phyloP scores from a whole-genome alignment of 441 rosid genomes.

The Adansonia rubrostipa region DNA sequence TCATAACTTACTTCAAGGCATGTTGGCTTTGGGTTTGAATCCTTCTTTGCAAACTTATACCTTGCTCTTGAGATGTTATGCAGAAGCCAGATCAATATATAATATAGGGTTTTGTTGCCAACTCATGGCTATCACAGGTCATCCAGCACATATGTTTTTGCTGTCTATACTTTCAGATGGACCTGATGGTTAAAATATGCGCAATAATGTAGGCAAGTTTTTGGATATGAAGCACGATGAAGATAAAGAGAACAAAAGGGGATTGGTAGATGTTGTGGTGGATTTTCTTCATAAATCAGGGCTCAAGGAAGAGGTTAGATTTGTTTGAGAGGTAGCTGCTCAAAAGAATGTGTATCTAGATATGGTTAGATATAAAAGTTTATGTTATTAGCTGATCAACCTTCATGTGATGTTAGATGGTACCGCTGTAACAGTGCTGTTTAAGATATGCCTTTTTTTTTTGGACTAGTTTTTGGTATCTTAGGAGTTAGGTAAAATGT shows the following conservation, averaged over 20 bases:
- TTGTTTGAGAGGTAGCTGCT: slow-evolving; percentile 89
- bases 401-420: slow-evolving; percentile 97
- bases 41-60: slow-evolving; percentile 90
- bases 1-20: slow-evolving; percentile 65
- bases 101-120: slow-evolving; percentile 73
- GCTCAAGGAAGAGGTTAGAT: slow-evolving; percentile 88
- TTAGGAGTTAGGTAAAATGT: too few species aligned
- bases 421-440: slow-evolving; percentile 78
- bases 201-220: slow-evolving; percentile 71
- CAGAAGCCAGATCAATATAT: slow-evolving; percentile 68
- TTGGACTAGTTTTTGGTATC: too few species aligned
- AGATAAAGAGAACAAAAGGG: slow-evolving; percentile 95
- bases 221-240: slow-evolving; percentile 86
- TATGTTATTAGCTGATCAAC: slow-evolving; percentile 87
- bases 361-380: slow-evolving; percentile 74
- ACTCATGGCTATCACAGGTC: slow-evolving; percentile 80
- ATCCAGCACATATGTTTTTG: slow-evolving; percentile 82
- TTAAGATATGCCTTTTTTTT: slow-evolving; percentile 48
- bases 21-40: slow-evolving; percentile 64
- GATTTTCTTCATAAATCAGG: slow-evolving; percentile 95
- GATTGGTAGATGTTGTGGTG: slow-evolving; percentile 81
- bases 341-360: slow-evolving; percentile 85
- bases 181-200: slow-evolving; percentile 86
- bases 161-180: slow-evolving; percentile 75
- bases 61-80: slow-evolving; percentile 82